Evolutionary conservation across 805 yeast genomes (phyloP).

Genomic region (Tetrapisispora pingtungensis): DNA sequence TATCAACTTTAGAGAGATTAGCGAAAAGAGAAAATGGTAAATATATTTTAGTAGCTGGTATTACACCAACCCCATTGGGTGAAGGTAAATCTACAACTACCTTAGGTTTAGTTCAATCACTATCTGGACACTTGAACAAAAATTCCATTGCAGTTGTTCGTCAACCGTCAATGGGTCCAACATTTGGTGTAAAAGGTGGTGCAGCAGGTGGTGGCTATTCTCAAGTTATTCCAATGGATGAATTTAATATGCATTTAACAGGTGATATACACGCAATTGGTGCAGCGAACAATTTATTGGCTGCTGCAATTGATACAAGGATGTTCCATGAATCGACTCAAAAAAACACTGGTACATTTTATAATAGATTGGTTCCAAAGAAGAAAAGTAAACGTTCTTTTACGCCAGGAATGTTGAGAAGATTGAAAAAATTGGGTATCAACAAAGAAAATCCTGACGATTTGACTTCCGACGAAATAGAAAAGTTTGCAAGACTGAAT

Average conservation of each 20-base stretch:
- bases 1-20: constrained; percentile 62
- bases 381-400: constrained; percentile 73
- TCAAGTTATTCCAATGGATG: constrained; percentile 98
- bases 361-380: constrained; percentile 75
- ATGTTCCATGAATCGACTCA: constrained; percentile 91
- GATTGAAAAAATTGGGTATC: constrained; percentile 76
- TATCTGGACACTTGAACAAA: constrained; percentile 79
- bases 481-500: constrained; percentile 69
- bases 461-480: constrained; percentile 66
- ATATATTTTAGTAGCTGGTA: constrained; percentile 89
- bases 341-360: constrained; percentile 64
- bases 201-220: constrained; percentile 99
- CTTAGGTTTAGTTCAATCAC: constrained; percentile 91
- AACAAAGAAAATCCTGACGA: constrained; percentile 69
- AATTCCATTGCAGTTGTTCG: constrained; percentile 89
- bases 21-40: constrained; percentile 58
- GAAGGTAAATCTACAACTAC: constrained; percentile 98
- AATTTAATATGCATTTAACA: constrained; percentile 92
- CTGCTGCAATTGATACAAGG: constrained; percentile 95
- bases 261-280: constrained; percentile 97
- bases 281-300: constrained; percentile 85
- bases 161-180: constrained; percentile 98
- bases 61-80: constrained; percentile 96
- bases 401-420: constrained; percentile 65
- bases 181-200: constrained; percentile 97